Conservation (phyloP, 768 basidiomycete species). For the Tremella fuciformis region DNA sequence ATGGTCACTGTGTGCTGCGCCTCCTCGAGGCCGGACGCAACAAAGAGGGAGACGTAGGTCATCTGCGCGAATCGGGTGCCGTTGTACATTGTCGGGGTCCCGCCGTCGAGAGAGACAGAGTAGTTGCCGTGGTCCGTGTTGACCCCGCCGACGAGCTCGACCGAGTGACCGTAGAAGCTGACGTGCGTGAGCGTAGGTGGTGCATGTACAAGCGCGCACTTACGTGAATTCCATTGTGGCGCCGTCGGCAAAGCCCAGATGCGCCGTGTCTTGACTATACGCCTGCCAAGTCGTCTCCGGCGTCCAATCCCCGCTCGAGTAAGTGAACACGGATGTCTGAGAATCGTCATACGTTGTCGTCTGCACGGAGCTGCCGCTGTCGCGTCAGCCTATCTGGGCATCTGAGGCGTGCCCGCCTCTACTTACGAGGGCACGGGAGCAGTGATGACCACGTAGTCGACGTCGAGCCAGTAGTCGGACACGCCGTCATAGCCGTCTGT, state of each 20-base stretch:
- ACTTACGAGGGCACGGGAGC: conserved; percentile 1
- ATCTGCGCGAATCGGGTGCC: not conserved
- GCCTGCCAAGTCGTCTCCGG: not conserved
- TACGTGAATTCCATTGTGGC: not conserved
- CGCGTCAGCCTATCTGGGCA: not conserved
- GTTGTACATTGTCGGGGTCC: not conserved
- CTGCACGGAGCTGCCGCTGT: not conserved
- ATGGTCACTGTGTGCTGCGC: not conserved
- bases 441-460: not conserved
- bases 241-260: not conserved
- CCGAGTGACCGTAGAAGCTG: conserved; percentile 2
- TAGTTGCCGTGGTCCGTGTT: conserved; percentile 2
- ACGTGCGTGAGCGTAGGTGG: not conserved
- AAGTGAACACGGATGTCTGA: not conserved
- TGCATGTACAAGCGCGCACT: not conserved
- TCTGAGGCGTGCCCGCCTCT: not conserved
- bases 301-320: not conserved
- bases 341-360: conserved; percentile 3
- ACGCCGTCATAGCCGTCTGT: not conserved
- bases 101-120: not conserved
- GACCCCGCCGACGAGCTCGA: not conserved
- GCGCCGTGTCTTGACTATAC: not conserved
- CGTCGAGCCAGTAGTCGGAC: not conserved
- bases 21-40: not conserved
- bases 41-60: not conserved